phyloP scores from a whole-genome alignment of 2,329 filamentous ascomycete genomes.

The Phyllosticta capitalensis region DNA sequence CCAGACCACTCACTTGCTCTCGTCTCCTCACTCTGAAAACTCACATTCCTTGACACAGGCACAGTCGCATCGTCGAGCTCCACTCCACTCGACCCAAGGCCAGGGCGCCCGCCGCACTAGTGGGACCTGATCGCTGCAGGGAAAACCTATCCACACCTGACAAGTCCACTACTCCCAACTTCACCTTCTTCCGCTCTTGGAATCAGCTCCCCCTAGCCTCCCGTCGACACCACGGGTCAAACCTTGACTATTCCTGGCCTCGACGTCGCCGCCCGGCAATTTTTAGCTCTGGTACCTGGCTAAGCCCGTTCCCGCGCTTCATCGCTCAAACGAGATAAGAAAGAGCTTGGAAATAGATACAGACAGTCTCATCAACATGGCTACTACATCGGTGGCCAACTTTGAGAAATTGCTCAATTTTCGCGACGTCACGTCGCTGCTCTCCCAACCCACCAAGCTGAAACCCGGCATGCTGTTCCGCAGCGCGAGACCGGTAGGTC shows the following conservation, averaged over 20 bases:
- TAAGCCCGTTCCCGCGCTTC: neutral
- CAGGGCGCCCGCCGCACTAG: neutral
- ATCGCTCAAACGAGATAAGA: neutral
- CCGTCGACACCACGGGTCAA: neutral
- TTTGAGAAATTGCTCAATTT: conserved; percentile 28
- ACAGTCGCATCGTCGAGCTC: neutral
- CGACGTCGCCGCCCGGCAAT: neutral
- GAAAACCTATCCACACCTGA: neutral
- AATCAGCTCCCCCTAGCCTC: neutral
- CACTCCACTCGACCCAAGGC: neutral
- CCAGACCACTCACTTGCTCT: neutral
- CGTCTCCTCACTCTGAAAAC: too few species aligned
- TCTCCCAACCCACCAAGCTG: conserved; percentile 11
- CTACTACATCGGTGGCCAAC: neutral
- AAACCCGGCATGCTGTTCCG: conserved; percentile 23
- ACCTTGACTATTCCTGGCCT: neutral
- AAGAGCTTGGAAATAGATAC: neutral
- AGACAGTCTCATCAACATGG: neutral
- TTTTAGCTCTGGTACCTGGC: neutral
- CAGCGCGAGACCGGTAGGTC: conserved; percentile 25
- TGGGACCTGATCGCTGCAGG: neutral
- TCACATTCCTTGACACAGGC: neutral
- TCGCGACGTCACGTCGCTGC: conserved; percentile 18
- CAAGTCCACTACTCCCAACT: neutral
- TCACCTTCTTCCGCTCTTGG: neutral